Percentiles rank a stretch among this genome's conserved stretches.
Conservation (phyloP, 1,139 yeast genomes). For the Nakaseomyces nivariensis region DNA sequence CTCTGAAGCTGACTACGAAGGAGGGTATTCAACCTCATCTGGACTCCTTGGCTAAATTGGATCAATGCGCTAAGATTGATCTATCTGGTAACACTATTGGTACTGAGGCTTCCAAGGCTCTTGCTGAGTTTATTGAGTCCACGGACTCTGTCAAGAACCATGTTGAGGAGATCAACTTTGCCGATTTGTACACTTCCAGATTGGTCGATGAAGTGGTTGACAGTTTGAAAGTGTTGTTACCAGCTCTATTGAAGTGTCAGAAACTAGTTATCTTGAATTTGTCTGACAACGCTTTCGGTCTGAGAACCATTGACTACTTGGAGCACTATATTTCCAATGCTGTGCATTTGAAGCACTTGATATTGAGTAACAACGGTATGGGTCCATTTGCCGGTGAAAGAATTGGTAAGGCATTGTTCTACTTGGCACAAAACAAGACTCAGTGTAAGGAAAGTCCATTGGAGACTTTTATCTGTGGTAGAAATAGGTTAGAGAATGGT, state of each 20-base stretch:
- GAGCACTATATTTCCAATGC: slow-evolving; percentile 72
- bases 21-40: slow-evolving; percentile 65
- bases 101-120: slow-evolving; percentile 68
- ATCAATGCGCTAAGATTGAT: slow-evolving; percentile 51
- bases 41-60: slow-evolving; percentile 31
- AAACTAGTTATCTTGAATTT: slow-evolving; percentile 66
- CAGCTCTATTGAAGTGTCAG: slow-evolving; percentile 60
- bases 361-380: slow-evolving; percentile 89
- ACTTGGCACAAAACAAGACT: slow-evolving; percentile 49
- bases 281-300: slow-evolving; percentile 93
- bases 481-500: slow-evolving; percentile 93
- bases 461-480: slow-evolving; percentile 86
- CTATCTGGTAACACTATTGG: slow-evolving; percentile 93
- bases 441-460: slow-evolving; percentile 34
- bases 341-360: slow-evolving; percentile 70
- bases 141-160: slow-evolving; percentile 38
- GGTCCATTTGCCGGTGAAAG: slow-evolving; percentile 97
- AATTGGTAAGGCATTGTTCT: slow-evolving; percentile 75
- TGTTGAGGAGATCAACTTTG: slow-evolving; percentile 62
- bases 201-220: slow-evolving; percentile 89
- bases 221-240: slow-evolving; percentile 61
- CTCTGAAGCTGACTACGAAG: slow-evolving; percentile 60
- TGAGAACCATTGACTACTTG: slow-evolving; percentile 85
- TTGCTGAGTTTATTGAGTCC: slow-evolving; percentile 49
- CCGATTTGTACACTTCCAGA: slow-evolving; percentile 91